A percentile compares a stretch with the other conserved stretches of the same genome.
Conservation (phyloP, 208 protist species). For the Crithidia thermophila region DNA sequence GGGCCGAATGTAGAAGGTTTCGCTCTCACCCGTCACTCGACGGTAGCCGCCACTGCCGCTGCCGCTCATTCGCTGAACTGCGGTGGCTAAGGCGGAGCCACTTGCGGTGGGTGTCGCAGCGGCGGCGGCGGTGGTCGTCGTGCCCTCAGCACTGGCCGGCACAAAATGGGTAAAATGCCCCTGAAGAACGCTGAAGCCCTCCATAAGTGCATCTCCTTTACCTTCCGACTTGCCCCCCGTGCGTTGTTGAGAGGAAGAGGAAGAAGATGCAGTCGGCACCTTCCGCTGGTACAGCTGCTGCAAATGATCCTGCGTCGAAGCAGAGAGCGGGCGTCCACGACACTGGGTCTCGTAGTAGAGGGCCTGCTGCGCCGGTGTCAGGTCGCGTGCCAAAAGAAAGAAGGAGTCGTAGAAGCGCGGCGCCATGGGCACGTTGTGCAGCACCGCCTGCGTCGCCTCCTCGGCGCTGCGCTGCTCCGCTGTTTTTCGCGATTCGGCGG, state of each 20-base stretch:
- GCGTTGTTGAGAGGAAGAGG: too few species aligned
- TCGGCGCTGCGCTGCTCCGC: neutral
- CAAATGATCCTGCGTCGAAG: too few species aligned
- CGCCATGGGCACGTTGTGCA: neutral
- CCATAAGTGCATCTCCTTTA: constrained; percentile 8
- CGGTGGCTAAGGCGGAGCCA: constrained; percentile 1
- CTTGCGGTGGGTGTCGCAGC: neutral
- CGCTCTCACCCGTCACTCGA: constrained; percentile 23
- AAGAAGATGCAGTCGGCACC: neutral
- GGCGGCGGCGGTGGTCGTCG: too few species aligned
- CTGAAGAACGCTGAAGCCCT: constrained; percentile 50
- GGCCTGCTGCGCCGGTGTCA: constrained; percentile 38
- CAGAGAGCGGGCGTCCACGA: too few species aligned
- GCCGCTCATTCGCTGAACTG: neutral
- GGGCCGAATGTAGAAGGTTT: neutral
- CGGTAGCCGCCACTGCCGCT: neutral
- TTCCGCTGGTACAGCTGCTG: neutral
- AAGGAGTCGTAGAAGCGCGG: constrained; percentile 56
- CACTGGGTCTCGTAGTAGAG: constrained; percentile 36
- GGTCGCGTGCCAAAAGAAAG: constrained; percentile 62
- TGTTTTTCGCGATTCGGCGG: neutral
- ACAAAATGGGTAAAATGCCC: constrained; percentile 62
- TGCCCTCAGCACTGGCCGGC: constrained; percentile 10
- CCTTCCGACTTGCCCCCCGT: too few species aligned
- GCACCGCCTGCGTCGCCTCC: constrained; percentile 6